A percentile compares a stretch with the other conserved stretches of the same genome.
Conservation (phyloP, 2,329 filamentous ascomycete species). For the Colletotrichum lini region DNA sequence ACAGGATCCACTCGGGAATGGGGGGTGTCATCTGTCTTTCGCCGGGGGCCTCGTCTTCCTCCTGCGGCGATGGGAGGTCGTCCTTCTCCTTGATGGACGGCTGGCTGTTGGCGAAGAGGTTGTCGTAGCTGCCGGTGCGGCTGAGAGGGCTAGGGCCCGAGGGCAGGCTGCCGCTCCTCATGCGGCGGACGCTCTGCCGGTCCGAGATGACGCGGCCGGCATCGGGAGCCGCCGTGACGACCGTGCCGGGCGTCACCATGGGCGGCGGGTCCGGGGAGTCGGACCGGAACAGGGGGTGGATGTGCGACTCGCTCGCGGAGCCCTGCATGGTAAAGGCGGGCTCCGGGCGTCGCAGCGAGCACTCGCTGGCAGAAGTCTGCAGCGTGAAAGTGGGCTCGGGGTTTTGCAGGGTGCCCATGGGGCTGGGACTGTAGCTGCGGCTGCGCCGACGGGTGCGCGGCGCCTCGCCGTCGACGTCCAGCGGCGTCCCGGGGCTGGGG, state of each 20-base stretch:
- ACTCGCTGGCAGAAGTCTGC: slow-evolving; percentile 64
- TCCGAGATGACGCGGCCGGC: slow-evolving; percentile 75
- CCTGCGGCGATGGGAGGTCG: slow-evolving; percentile 43
- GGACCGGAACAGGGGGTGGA: slow-evolving; percentile 83
- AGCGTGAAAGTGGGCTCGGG: slow-evolving; percentile 48
- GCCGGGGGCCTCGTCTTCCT: slow-evolving; percentile 37
- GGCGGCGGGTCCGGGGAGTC: slow-evolving; percentile 79
- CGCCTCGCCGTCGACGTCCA: slow-evolving; percentile 65
- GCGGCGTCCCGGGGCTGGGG: slow-evolving; percentile 72
- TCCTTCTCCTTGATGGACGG: slow-evolving; percentile 45
- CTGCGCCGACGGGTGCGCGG: slow-evolving; percentile 62
- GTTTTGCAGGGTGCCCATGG: slow-evolving; percentile 48
- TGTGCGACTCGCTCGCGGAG: slow-evolving; percentile 73
- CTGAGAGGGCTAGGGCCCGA: slow-evolving; percentile 64
- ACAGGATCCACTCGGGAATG: slow-evolving; percentile 73
- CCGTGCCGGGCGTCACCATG: slow-evolving; percentile 76
- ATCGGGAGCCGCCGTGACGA: slow-evolving; percentile 78
- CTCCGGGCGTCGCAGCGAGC: slow-evolving; percentile 31
- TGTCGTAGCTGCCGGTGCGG: slow-evolving; percentile 65
- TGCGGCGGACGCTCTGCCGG: slow-evolving; percentile 64
- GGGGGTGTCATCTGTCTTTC: slow-evolving; percentile 70
- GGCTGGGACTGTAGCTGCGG: slow-evolving; percentile 66
- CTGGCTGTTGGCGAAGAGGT: slow-evolving; percentile 49
- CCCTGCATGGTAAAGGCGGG: slow-evolving; percentile 51
- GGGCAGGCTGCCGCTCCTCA: slow-evolving; percentile 70